Evolutionary conservation across 192 early-diverging fungal species (phyloP).

Genomic region (Backusella mclennaniae): DNA sequence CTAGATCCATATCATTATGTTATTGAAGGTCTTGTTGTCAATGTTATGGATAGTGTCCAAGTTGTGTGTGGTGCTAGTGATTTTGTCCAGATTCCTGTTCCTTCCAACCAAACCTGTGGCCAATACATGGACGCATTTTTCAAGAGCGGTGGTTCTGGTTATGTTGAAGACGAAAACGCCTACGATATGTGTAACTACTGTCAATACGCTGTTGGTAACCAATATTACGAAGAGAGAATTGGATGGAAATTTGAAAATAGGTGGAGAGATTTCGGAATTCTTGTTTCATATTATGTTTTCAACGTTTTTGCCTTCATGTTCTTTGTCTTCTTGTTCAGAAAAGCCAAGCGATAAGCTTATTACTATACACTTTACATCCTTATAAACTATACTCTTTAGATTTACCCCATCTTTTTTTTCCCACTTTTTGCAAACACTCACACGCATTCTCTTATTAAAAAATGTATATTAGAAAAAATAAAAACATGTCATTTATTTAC

Average conservation of each 20-base stretch:
- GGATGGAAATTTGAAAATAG: slow-evolving; percentile 56
- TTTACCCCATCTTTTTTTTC: neutral
- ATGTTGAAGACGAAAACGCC: slow-evolving; percentile 50
- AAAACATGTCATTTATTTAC: too few species aligned
- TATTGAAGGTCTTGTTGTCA: slow-evolving; percentile 58
- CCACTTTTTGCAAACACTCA: neutral
- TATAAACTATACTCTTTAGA: neutral
- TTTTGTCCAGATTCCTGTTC: slow-evolving; percentile 43
- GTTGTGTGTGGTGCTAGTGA: slow-evolving; percentile 47
- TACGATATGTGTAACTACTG: slow-evolving; percentile 54
- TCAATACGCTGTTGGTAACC: slow-evolving; percentile 40
- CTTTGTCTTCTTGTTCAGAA: slow-evolving; percentile 44
- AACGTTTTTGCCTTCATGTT: slow-evolving; percentile 40
- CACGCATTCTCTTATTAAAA: too few species aligned
- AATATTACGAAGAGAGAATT: slow-evolving; percentile 32
- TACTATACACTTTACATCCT: too few species aligned
- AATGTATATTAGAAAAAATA: too few species aligned
- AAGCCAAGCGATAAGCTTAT: slow-evolving; percentile 37
- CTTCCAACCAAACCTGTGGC: slow-evolving; percentile 45
- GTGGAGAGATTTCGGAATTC: slow-evolving; percentile 63
- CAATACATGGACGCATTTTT: slow-evolving; percentile 50
- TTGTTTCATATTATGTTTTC: slow-evolving; percentile 53
- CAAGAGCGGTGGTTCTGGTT: slow-evolving; percentile 49
- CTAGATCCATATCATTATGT: slow-evolving; percentile 60
- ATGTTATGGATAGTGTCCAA: slow-evolving; percentile 49